Conservation (phyloP, 257 asterid genomes). For the Penstemon barbatus region DNA sequence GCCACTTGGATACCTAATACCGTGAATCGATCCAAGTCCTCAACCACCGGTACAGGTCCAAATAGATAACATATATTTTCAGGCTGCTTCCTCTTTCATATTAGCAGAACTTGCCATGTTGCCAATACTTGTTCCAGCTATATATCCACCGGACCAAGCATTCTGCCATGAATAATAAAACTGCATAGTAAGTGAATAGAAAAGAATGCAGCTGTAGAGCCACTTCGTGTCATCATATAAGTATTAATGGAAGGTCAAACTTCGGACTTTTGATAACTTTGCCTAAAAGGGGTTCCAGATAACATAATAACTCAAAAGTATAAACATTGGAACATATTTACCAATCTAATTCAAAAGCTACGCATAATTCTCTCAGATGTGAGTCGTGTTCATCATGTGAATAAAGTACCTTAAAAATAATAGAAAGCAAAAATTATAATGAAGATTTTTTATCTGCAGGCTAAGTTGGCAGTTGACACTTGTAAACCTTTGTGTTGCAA, state of each 20-base stretch:
- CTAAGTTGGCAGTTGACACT: no score
- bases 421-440: no score
- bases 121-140: slow-evolving; percentile 87
- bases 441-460: no score
- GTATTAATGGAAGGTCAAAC: background rate
- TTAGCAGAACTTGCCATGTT: slow-evolving; percentile 39
- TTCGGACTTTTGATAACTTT: background rate
- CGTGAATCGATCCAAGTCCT: background rate
- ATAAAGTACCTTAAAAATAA: no score
- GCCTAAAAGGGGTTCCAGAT: background rate
- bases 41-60: background rate
- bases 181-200: background rate
- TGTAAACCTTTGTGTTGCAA: no score
- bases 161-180: slow-evolving; percentile 50
- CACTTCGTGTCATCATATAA: background rate
- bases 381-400: background rate
- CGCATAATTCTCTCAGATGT: background rate
- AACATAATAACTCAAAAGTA: background rate
- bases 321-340: slow-evolving; percentile 5
- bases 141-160: slow-evolving; percentile 95
- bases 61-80: slow-evolving; percentile 7
- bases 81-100: slow-evolving; percentile 33
- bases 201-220: background rate
- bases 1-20: background rate
- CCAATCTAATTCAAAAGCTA: slow-evolving; percentile 3